phyloP scores from a whole-genome alignment of 2,329 filamentous ascomycete genomes.

The Aspergillus amoenus region DNA sequence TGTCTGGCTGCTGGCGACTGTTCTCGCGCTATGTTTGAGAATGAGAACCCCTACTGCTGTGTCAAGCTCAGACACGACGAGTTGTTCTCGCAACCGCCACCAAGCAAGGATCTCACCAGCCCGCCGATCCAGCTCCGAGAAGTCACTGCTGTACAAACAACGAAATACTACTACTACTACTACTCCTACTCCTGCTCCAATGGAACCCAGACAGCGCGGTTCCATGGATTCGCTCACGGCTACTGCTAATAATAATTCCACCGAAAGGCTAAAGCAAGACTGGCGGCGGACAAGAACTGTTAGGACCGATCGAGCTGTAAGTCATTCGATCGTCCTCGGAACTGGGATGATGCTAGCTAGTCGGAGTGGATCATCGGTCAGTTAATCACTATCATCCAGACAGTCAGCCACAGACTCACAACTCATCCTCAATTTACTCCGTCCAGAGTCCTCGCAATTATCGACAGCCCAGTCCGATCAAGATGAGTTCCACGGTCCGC shows the following conservation, averaged over 20 bases:
- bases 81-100: constrained; percentile 19
- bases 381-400: neutral
- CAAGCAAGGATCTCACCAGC: constrained; percentile 23
- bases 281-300: constrained; percentile 13
- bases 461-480: neutral
- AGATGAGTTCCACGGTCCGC: neutral
- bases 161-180: neutral
- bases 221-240: neutral
- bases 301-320: constrained; percentile 25
- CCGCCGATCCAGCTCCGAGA: constrained; percentile 13
- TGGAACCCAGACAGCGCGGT: neutral
- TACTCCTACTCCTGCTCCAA: neutral
- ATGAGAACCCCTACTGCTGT: neutral
- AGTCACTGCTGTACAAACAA: neutral
- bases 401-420: neutral
- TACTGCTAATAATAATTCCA: neutral
- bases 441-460: neutral
- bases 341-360: constrained; percentile 24
- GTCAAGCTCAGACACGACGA: constrained; percentile 17
- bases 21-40: neutral
- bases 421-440: neutral
- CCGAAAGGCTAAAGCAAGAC: neutral
- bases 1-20: neutral
- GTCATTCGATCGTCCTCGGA: constrained; percentile 25
- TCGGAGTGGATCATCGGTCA: neutral